Base-by-base conservation (phyloP, 441 rosid species). In the Euphorbia celastroides region DNA sequence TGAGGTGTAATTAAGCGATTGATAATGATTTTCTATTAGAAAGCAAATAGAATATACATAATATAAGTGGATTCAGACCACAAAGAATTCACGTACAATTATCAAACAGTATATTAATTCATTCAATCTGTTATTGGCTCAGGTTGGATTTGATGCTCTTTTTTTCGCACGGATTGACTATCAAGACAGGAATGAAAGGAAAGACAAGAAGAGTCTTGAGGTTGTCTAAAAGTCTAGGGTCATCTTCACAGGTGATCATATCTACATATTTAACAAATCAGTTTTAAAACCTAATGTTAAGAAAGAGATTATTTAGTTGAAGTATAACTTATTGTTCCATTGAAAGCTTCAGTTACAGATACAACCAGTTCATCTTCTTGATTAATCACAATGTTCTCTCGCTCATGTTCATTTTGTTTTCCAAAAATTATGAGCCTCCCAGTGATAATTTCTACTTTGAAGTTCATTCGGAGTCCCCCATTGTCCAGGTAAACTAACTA, bases 131-230 rank as follows among this genome's bases (percentile, higher is more conserved):
- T 77, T 34, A 61, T 30, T 63, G 69, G 48, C 74, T 72, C 77
- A 96, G 97, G 90, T 86, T 80, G 99, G 99, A 28, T 93, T 96
- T 56, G 98, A 96, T 75, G 88, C 98, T 0, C 72, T 96, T 69
- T 96, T 86, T 90, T 93, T 83, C 72, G 94, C 92, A 19, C 92
- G 99, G 71, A 93, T 96, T 67, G 99, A 96, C 74, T 93, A 93
- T 84, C 99, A 96, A 83, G 99, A 96, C 57, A 79, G 91, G 82
- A 87, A 65, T 54, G 90, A 96, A 79, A 92, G 98, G 62, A 84
- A 78, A 69, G 79, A 67, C 51, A 96, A 96, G 70, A 96, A 90
- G 82, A 92, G 90, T 68, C 99, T 96, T 60, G 99, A 96, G 82
- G 96, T 89, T 80, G 82, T 96, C 98, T 42, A 84, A 80, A 83